These are phyloP conservation scores for Manihot esculenta DNA, from an alignment of 441 rosid species.

Conservation along the genomic window DNA sequence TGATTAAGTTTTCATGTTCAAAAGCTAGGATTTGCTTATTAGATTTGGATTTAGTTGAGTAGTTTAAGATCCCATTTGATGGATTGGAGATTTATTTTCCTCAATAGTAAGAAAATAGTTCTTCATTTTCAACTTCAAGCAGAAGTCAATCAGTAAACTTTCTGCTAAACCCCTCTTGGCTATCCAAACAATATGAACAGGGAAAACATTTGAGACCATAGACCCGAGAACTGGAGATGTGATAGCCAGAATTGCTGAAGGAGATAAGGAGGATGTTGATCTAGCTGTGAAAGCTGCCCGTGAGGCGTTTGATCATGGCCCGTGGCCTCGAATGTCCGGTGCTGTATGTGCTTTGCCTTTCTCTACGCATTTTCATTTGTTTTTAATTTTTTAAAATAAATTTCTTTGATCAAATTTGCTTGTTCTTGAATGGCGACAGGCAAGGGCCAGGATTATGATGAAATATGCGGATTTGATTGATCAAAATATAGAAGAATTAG, in stretches of 20 bases:
- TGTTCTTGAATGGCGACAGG: conserved; percentile 31
- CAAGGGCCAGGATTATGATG: conserved; percentile 59
- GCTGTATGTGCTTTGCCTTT: conserved; percentile 32
- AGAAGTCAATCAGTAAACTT: no score
- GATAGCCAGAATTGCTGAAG: conserved; percentile 53
- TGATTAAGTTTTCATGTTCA: no score
- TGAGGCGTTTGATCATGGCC: conserved; percentile 73
- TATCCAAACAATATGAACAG: conserved; percentile 17
- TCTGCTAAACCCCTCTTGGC: no score
- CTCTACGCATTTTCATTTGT: neutral
- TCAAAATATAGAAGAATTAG: conserved; percentile 58
- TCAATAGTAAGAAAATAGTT: no score
- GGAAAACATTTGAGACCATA: conserved; percentile 62
- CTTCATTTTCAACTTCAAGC: no score
- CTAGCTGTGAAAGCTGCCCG: conserved; percentile 83
- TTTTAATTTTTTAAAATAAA: neutral
- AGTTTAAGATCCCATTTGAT: no score
- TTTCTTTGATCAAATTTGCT: no score
- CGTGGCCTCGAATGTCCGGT: conserved; percentile 85
- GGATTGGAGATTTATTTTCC: no score
- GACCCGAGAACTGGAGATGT: conserved; percentile 73
- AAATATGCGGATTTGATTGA: conserved; percentile 70
- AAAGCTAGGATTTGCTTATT: no score
- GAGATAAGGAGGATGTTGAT: conserved; percentile 68
- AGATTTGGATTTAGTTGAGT: no score